phyloP scores from a whole-genome alignment of 2,329 filamentous ascomycete genomes.

The Alternaria angustiovoidea region DNA sequence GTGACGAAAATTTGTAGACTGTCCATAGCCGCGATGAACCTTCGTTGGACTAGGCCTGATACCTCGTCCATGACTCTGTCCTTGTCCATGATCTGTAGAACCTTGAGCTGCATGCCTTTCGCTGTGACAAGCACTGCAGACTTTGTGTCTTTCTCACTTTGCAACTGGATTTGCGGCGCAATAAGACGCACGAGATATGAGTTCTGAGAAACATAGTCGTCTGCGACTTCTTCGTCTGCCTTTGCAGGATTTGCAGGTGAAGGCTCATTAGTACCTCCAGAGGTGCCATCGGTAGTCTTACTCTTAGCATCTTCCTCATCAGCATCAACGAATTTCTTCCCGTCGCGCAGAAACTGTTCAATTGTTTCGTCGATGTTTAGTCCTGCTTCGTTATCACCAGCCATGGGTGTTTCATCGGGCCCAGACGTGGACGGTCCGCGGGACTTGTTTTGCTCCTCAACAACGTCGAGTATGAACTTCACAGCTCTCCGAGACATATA shows the following conservation, averaged over 20 bases:
- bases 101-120: slow-evolving; percentile 97
- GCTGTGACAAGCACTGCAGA: slow-evolving; percentile 96
- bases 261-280: slow-evolving; percentile 14
- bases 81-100: slow-evolving; percentile 98
- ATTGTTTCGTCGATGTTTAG: slow-evolving; percentile 83
- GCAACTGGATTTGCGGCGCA: slow-evolving; percentile 95
- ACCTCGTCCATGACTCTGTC: slow-evolving; percentile 90
- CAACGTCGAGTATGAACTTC: slow-evolving; percentile 97
- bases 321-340: slow-evolving; percentile 79
- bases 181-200: slow-evolving; percentile 95
- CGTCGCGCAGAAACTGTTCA: slow-evolving; percentile 83
- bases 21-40: slow-evolving; percentile 95
- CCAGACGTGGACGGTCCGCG: slow-evolving; percentile 41
- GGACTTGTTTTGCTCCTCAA: slow-evolving; percentile 87
- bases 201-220: slow-evolving; percentile 89
- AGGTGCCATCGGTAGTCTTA: slow-evolving; percentile 1
- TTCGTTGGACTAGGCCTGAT: slow-evolving; percentile 91
- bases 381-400: slow-evolving; percentile 64
- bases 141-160: slow-evolving; percentile 97
- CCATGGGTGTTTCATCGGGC: slow-evolving; percentile 41
- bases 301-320: slow-evolving; percentile 61
- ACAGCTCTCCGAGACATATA: slow-evolving; percentile 95
- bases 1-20: slow-evolving; percentile 98
- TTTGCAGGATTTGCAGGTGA: slow-evolving; percentile 29
- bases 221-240: slow-evolving; percentile 70